Conservation (phyloP, 2,329 filamentous ascomycete genomes). For the Verticillium tricorpus region DNA sequence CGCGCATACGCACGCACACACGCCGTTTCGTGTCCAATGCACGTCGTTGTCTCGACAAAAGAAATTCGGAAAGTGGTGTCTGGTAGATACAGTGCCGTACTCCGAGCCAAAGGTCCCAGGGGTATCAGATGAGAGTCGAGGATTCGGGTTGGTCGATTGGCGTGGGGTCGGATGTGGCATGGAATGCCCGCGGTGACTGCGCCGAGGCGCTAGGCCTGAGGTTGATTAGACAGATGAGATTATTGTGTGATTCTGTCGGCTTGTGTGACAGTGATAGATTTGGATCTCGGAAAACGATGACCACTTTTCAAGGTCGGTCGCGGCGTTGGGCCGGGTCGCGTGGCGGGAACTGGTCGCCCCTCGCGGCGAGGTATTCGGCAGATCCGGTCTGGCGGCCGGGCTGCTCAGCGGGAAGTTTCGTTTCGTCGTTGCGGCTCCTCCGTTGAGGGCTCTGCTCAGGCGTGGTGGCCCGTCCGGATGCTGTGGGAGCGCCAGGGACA, state of each 20-base stretch:
- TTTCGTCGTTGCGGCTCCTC: slow-evolving; percentile 39
- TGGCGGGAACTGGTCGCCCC: slow-evolving; percentile 35
- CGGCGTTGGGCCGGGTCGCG: slow-evolving; percentile 40
- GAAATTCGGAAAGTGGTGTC: background rate
- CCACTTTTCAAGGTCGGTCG: slow-evolving; percentile 25
- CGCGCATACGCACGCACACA: background rate
- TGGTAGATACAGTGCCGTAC: background rate
- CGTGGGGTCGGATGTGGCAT: background rate
- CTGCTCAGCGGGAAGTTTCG: slow-evolving; percentile 58
- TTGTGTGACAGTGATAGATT: slow-evolving; percentile 1
- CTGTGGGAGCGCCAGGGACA: slow-evolving; percentile 37
- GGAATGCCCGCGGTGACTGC: background rate
- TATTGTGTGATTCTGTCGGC: background rate
- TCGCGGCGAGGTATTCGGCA: slow-evolving; percentile 45
- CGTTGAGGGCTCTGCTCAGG: slow-evolving; percentile 17
- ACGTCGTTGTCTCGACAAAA: background rate
- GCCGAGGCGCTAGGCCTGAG: background rate
- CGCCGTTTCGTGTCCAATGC: background rate
- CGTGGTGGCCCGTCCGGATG: slow-evolving; percentile 19
- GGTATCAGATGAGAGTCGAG: background rate
- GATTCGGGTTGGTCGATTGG: background rate
- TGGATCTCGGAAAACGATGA: background rate
- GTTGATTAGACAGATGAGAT: background rate
- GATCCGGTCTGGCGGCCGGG: slow-evolving; percentile 47
- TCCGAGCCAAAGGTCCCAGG: background rate